Evolutionary conservation across 441 rosid species (phyloP).

Genomic region (Adansonia madagascariensis): DNA sequence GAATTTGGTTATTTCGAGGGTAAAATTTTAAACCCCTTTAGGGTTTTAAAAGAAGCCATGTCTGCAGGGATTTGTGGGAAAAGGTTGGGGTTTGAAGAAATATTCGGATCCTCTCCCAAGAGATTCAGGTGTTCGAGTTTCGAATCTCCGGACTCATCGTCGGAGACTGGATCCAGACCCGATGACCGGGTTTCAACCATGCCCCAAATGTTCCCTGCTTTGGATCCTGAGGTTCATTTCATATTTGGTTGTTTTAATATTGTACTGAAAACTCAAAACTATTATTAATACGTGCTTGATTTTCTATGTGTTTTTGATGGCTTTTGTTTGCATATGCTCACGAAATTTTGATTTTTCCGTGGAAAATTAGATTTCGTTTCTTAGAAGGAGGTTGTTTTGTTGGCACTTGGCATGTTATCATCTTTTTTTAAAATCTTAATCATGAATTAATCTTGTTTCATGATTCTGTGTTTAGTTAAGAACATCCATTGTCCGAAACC

Average conservation of each 20-base stretch:
- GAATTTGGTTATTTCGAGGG: not conserved
- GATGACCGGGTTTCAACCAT: conserved; percentile 4
- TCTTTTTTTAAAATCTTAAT: not conserved
- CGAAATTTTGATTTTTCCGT: not conserved
- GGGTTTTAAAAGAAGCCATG: conserved; percentile 16
- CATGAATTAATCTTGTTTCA: conserved; percentile 3
- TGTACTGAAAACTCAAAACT: not conserved
- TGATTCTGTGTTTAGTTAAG: conserved; percentile 15
- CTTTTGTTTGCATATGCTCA: not conserved
- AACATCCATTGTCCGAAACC: not conserved
- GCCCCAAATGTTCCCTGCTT: not conserved
- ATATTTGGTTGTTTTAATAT: not conserved
- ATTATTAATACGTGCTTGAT: not conserved
- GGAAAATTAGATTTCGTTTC: not conserved
- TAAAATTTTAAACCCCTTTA: conserved; percentile 8
- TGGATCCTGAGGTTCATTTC: conserved; percentile 22
- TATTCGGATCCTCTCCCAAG: conserved; percentile 20
- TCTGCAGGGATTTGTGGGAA: conserved; percentile 20
- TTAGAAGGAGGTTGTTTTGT: not conserved
- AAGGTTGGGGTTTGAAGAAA: conserved; percentile 22
- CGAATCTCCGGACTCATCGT: conserved; percentile 11
- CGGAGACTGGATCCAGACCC: conserved; percentile 10
- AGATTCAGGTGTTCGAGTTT: conserved; percentile 19
- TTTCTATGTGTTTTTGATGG: not conserved
- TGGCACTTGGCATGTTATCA: not conserved